Evolutionary conservation across 495 filamentous ascomycete genomes (phyloP).

Genomic region (Aspergillus ellipticus): DNA sequence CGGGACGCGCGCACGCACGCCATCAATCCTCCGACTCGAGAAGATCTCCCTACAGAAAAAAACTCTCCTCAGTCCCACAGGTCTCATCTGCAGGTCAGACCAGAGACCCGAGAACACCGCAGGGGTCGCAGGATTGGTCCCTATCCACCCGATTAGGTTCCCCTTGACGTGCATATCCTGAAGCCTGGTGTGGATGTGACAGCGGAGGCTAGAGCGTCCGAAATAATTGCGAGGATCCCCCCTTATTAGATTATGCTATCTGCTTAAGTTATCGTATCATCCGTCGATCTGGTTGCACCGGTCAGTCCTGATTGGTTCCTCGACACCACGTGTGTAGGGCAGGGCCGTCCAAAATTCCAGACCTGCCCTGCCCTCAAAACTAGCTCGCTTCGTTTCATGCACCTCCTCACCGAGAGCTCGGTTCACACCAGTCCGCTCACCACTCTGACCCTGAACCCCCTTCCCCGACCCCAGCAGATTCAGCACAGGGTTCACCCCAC

Average conservation of each 20-base stretch:
- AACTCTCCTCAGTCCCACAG: neutral
- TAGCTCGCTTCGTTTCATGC: neutral
- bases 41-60: neutral
- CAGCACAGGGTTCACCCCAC: neutral
- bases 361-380: neutral
- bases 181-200: neutral
- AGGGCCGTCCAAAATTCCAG: neutral
- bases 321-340: constrained; percentile 2
- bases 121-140: neutral
- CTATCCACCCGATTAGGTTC: neutral
- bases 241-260: neutral
- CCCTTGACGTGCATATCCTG: neutral
- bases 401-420: neutral
- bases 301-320: neutral
- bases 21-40: neutral
- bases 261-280: constrained; percentile 1
- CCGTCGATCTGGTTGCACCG: neutral
- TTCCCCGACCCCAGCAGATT: neutral
- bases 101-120: neutral
- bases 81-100: neutral
- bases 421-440: neutral
- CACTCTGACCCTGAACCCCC: neutral
- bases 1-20: neutral
- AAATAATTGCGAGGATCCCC: neutral
- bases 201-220: neutral